Base-by-base conservation (phyloP, 352 stramenopile genomes). In the Globisporangium orthogonon region DNA sequence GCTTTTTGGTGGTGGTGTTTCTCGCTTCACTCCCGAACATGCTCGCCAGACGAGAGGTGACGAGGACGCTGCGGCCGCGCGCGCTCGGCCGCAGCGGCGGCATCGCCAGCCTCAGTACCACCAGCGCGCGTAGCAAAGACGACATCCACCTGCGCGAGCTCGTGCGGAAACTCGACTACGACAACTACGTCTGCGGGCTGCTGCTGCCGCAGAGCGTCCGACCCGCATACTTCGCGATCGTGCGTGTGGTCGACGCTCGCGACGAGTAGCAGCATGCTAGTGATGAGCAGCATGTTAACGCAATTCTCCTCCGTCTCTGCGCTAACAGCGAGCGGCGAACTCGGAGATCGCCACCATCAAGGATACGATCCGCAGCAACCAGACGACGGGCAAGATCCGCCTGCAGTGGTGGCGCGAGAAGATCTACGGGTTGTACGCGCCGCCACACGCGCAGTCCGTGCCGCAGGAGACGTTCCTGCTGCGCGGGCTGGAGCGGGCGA, bases 381-480 rank as follows among this genome's bases (percentile, higher is more conserved):
- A 83, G 11, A 72, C 74, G 52, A 86, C 88, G 11, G 90, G 87
- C 56, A 92, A 89, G 61, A 94, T 97, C 71, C 86, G 91, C 55
- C 86, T 97, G 68, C 89, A 97, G 57, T 97, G 91, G 91, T 97
- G 91, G 91, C 77, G 87, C 18, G 83, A 97, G 51, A 71, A 72
- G 7, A 85, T 96, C 54, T 76, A 82, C 53, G 73, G 83, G 47
- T 57, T 95, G 57, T 94, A 91, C 61, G 67, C 67, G 17, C 29
- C 67, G 17, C 29, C 61, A 0, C n/a, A 31, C 9, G 5, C 44
- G 43, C 40, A 23, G 54, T 31, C 56, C 4, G 40, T 59, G n/a
- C 56, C 58, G 37, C 65, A 68, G 4, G 73, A 86, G 37, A 91
- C 89, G 5, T 59, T 81, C 41, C 69, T 97, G 33, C 67, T 94